Evolutionary conservation across 805 yeast genomes (phyloP), one percentile per base, ranked within the genome.

Genomic region (Candida maesae): DNA sequence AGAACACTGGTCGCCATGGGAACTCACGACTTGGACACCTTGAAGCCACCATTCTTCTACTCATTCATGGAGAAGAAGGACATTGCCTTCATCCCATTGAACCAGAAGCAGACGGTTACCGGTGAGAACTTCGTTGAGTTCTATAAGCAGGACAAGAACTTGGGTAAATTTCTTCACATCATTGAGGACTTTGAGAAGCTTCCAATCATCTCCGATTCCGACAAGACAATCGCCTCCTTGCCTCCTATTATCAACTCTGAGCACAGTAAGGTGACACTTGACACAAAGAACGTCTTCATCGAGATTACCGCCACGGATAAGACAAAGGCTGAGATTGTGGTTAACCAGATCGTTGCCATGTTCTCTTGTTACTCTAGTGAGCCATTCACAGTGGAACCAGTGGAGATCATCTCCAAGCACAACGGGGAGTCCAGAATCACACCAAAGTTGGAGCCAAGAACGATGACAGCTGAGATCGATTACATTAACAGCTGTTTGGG

Each of bases 1-100:
- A 86, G 99, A 76, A 83, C 96, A 25, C 76, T 93, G 54, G 99
- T 93, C 42, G 98, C 99, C 37, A 89, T 91, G 75, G 99, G 99
- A 57, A 93, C 99, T 39, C 99, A 93, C 60, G 98, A 93, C 65
- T 73, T 83, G 47, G 95, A 87, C 63, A 78, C 84, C 35, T 67
- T 91, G 51, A 62, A 75, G 29, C 84, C 86, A 20, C 95, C 95
- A 45, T 88, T 93, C 69, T 78, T 87, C 41, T 93, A 88, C 70
- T 87, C 83, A 60, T 97, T 93, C 32, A 68, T 84, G 51, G 71
- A 79, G 40, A 96, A 96, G 44, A 68, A 74, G 51, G 89, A 85
- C 33, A 72, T 93, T 62, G 71, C 76, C 47, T 90, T 85, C 54
- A 67, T 70, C 36, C 95, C 95, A 38, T 73, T 85, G 58, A 84